Percentiles rank a stretch among this genome's conserved stretches.
These are phyloP conservation scores for Parasitella parasitica DNA, from an alignment of 371 early-diverging fungal species.

Conservation along the genomic window DNA sequence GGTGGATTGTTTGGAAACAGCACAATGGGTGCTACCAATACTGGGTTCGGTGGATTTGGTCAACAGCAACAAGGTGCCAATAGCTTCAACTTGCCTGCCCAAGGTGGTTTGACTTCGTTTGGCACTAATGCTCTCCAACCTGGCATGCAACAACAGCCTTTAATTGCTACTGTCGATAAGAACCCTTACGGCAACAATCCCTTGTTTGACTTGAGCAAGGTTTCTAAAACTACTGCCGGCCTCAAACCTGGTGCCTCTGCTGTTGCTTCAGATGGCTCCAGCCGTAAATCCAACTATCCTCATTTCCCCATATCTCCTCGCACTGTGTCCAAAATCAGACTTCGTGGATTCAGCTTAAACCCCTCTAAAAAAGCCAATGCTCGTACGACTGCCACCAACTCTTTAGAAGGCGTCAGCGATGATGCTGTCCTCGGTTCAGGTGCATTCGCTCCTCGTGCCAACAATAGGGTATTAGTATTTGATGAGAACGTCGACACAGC, in stretches of 20 bases:
- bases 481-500: constrained; percentile 30
- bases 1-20: constrained; percentile 28
- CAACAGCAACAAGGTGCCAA: constrained; percentile 24
- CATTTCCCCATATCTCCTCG: constrained; percentile 69
- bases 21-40: background rate
- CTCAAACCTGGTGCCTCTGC: constrained; percentile 46
- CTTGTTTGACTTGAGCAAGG: constrained; percentile 60
- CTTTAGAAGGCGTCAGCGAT: constrained; percentile 59
- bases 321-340: constrained; percentile 65
- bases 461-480: constrained; percentile 70
- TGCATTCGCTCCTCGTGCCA: constrained; percentile 71
- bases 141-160: constrained; percentile 41
- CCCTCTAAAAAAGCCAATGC: constrained; percentile 29
- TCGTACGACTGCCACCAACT: constrained; percentile 3
- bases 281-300: constrained; percentile 52
- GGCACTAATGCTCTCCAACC: constrained; percentile 38
- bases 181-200: constrained; percentile 86
- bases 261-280: constrained; percentile 44
- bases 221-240: constrained; percentile 4
- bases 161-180: constrained; percentile 77
- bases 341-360: constrained; percentile 58
- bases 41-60: constrained; percentile 31
- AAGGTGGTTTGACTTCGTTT: constrained; percentile 46
- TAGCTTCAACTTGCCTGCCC: constrained; percentile 41
- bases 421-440: constrained; percentile 68